Evolutionary conservation across 352 stramenopile species (phyloP), one percentile per base, ranked within the genome.

Genomic region (Elongisporangium senticosum): DNA sequence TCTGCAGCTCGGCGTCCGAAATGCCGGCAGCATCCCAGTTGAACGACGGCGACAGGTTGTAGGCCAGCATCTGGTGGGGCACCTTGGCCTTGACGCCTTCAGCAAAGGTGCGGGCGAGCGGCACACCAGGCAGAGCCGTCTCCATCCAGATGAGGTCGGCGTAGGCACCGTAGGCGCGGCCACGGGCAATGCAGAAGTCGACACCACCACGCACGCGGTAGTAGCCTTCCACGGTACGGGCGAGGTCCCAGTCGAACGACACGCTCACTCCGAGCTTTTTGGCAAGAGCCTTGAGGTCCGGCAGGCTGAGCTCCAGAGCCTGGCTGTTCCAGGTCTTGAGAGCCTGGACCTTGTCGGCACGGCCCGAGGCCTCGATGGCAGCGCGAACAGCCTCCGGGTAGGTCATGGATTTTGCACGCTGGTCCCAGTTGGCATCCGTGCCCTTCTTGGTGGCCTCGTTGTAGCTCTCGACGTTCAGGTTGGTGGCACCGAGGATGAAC

Each of bases 111-210:
- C 86, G 85, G 13, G 96, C 95, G 67, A 99, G 91, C n/a, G 80
- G 75, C 60, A 99, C 87, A 56, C 87, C 89, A n/a, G 97, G 96
- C 58, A 95, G 90, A 33, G 82, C 86, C 15, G 96, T 99, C 75
- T 99, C 97, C 95, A 99, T 99, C 97, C 97, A 99, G 69, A 99
- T 98, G 54, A 99, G 75, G 68, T 99, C 97, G 22, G 89, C 89
- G 74, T 98, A 96, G 49, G 87, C 86, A 47, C 95, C 90, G 69
- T 98, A 99, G 23, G 96, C 96, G 50, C 88, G 78, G 59, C 83
- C 96, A 75, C 97, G 92, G 33, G 96, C 89, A 75, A 98, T 96
- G 78, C 96, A 98, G 72, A 98, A 99, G 47, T 99, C 95, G 48
- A 99, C 97, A 53, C 96, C 96, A 19, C 93, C 83, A 55, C 91